Base-by-base conservation (phyloP, 2,329 filamentous ascomycete species). In the Exutisphaerella laricina region DNA sequence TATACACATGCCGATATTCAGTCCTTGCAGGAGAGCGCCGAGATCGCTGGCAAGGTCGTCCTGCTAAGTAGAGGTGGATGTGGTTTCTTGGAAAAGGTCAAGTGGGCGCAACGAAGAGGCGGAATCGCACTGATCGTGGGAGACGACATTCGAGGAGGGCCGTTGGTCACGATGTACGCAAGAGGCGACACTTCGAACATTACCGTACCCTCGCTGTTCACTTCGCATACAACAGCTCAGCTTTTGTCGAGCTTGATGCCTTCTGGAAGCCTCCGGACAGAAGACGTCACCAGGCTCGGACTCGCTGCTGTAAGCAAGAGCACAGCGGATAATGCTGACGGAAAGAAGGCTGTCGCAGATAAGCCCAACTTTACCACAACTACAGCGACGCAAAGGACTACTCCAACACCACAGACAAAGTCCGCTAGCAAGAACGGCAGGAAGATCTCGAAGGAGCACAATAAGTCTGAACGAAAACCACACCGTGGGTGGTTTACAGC, bases 81-180 rank as follows among this genome's bases (percentile, higher is more conserved):
- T 65, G 92, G 92, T 4, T 98, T 98, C 63, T 68, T 96, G 47
- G 90, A 97, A 62, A 98, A 98, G 67, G 88, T 92, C 51, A 90
- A 94, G 70, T 98, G 92, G 92, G 88, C 85, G 9, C 92, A 98
- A 64, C 78, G 88, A 48, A 79, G 92, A 59, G 92, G 92, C 17
- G 92, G 85, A 14, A 77, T 88, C 46, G 92, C 87, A 25, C 72
- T 98, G 47, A 94, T 98, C 52, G 89, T 98, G 3, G 92, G 92
- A 18, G 92, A 98, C 64, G 85, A 96, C 63, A 84, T 86, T 45
- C 85, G 86, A 48, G 90, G 90, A 32, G 89, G 88, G 3, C 85
- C 85, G 25, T 70, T 98, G 48, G 86, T 97, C 38, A 92, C 94
- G 56, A 98, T 98, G 92, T 97, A 95, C 64, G 92, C 92, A n/a